phyloP scores from a whole-genome alignment of 306 rosid species.

The Begonia loranthoides region DNA sequence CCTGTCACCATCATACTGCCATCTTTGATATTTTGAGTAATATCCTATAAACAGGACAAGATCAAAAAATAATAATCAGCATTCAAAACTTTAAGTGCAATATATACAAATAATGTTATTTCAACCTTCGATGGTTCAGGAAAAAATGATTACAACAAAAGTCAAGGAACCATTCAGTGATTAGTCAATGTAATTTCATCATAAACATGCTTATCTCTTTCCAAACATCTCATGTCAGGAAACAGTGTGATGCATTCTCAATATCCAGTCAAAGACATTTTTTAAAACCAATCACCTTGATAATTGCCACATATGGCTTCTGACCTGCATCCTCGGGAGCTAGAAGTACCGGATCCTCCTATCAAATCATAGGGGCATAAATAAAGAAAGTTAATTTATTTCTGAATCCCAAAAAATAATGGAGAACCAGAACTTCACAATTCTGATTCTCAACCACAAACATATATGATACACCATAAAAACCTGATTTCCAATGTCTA shows the following conservation, averaged over 20 bases:
- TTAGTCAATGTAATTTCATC: no score
- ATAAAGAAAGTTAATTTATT: neutral
- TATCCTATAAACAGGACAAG: slow-evolving; percentile 42
- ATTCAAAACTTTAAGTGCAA: neutral
- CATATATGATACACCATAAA: no score
- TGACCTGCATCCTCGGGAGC: slow-evolving; percentile 47
- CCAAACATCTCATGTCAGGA: no score
- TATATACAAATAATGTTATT: no score
- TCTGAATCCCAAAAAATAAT: neutral
- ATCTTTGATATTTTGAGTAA: slow-evolving; percentile 28
- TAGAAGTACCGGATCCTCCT: slow-evolving; percentile 97
- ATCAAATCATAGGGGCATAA: slow-evolving; percentile 1
- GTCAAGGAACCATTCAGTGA: no score
- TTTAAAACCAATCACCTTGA: slow-evolving; percentile 36
- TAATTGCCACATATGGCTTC: slow-evolving; percentile 90
- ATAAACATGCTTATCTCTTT: no score
- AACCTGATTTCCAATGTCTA: no score
- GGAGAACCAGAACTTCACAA: neutral
- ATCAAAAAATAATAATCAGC: slow-evolving; percentile 6
- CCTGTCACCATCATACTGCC: slow-evolving; percentile 68
- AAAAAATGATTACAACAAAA: no score
- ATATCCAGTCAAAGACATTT: no score
- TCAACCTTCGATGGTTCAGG: no score
- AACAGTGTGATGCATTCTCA: no score
- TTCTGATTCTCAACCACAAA: no score